A percentile compares a stretch with the other conserved stretches of the same genome.
Conservation (phyloP, 169 alveolate species). For the Babesia bovis region DNA sequence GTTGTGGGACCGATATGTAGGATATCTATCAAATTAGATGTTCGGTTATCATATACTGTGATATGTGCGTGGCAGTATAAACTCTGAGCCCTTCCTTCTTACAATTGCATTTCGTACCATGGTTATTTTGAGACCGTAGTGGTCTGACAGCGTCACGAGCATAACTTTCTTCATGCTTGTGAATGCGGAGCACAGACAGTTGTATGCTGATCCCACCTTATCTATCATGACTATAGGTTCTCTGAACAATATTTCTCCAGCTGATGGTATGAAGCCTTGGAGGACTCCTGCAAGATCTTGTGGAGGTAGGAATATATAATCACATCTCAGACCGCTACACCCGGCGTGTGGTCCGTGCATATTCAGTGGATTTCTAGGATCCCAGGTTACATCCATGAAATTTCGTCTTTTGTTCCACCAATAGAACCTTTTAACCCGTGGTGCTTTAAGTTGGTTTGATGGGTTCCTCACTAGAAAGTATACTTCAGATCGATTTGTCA, state of each 20-base stretch:
- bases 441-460: slow-evolving; percentile 12
- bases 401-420: slow-evolving; percentile 34
- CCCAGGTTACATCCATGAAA: slow-evolving; percentile 84
- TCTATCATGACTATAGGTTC: slow-evolving; percentile 83
- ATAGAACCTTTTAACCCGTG: slow-evolving; percentile 19
- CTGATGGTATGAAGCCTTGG: slow-evolving; percentile 72
- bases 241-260: slow-evolving; percentile 81
- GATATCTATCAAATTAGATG: too few relatives aligned
- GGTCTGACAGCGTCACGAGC: slow-evolving; percentile 87
- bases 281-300: slow-evolving; percentile 69
- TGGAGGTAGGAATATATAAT: slow-evolving; percentile 87
- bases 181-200: slow-evolving; percentile 55
- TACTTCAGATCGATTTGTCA: background rate
- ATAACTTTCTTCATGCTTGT: slow-evolving; percentile 71
- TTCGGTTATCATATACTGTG: slow-evolving; percentile 24
- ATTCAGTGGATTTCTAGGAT: slow-evolving; percentile 86
- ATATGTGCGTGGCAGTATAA: background rate
- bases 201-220: slow-evolving; percentile 42
- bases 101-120: slow-evolving; percentile 39
- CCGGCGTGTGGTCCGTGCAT: slow-evolving; percentile 86
- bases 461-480: slow-evolving; percentile 22
- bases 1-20: background rate
- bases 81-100: background rate
- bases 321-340: slow-evolving; percentile 87
- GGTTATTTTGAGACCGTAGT: slow-evolving; percentile 82